Percentiles rank a stretch among this genome's conserved stretches.
phyloP scores from a whole-genome alignment of 768 basidiomycete genomes.

The Strobilomyces confusus region DNA sequence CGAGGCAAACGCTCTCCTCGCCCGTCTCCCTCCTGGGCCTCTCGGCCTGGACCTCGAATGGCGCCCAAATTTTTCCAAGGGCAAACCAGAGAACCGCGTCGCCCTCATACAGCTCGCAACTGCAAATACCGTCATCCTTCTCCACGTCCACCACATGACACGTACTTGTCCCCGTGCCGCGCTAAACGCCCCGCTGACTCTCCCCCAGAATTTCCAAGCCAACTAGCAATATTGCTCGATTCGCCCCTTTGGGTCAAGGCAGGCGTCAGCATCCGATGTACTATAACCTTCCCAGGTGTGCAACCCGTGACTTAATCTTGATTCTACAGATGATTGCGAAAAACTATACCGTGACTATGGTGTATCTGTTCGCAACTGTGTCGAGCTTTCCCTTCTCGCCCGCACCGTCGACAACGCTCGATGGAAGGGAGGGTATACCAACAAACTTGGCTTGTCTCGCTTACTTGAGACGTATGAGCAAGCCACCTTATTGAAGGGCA shows the following conservation, averaged over 20 bases:
- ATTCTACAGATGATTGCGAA: conserved; percentile 55
- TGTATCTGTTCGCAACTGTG: conserved; percentile 45
- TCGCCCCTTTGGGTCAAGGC: conserved; percentile 56
- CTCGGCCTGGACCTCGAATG: conserved; percentile 80
- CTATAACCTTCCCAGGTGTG: conserved; percentile 9
- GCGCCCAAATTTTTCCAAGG: conserved; percentile 58
- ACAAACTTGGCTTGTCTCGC: conserved; percentile 58
- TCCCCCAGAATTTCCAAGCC: conserved; percentile 47
- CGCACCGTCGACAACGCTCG: conserved; percentile 62
- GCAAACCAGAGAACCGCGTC: conserved; percentile 57
- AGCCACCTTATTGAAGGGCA: conserved; percentile 53
- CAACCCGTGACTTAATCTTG: not conserved
- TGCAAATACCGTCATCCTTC: conserved; percentile 48
- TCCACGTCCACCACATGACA: conserved; percentile 63
- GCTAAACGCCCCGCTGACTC: conserved; percentile 4
- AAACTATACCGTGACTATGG: conserved; percentile 53
- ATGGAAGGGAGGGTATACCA: conserved; percentile 70
- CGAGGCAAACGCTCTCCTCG: conserved; percentile 21
- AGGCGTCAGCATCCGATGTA: conserved; percentile 74
- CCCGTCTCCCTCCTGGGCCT: conserved; percentile 22
- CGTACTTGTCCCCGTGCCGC: conserved; percentile 21
- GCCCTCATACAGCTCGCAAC: conserved; percentile 73
- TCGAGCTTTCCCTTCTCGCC: conserved; percentile 69
- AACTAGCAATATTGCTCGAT: conserved; percentile 49
- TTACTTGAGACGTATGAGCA: conserved; percentile 61